phyloP scores from a whole-genome alignment of 768 basidiomycete genomes.

The Pisolithus albus region DNA sequence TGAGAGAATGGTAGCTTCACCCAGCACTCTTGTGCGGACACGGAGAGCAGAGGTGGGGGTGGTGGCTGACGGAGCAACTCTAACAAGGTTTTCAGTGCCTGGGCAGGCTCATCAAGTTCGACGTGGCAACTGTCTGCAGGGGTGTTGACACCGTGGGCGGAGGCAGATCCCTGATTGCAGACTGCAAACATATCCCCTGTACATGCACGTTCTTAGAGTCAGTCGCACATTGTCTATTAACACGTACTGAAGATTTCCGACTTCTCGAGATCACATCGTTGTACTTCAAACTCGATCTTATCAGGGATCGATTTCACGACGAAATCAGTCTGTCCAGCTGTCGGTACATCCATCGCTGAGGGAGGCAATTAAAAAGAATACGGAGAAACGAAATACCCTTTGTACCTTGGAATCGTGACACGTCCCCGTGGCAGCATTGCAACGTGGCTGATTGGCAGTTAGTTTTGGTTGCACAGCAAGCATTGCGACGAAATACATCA shows the following conservation, averaged over 20 bases:
- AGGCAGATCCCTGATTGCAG: constrained; percentile 34
- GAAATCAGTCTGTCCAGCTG: constrained; percentile 49
- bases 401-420: neutral
- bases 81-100: constrained; percentile 44
- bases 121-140: neutral
- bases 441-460: neutral
- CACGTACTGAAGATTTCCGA: constrained; percentile 62
- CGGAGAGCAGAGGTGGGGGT: constrained; percentile 32
- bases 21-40: constrained; percentile 16
- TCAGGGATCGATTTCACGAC: constrained; percentile 49
- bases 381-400: neutral
- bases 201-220: constrained; percentile 7
- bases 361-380: constrained; percentile 4
- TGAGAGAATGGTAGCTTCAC: constrained; percentile 26
- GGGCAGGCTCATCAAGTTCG: constrained; percentile 51
- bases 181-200: constrained; percentile 65
- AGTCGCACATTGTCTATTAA: constrained; percentile 2
- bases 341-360: constrained; percentile 12
- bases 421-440: neutral
- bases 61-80: constrained; percentile 52
- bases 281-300: constrained; percentile 42
- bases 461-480: neutral
- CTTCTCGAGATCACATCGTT: constrained; percentile 39
- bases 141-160: neutral
- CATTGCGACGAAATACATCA: neutral